These are phyloP conservation scores for Microthyrium microscopicum DNA, from an alignment of 2,329 filamentous ascomycete species.

Conservation along the genomic window DNA sequence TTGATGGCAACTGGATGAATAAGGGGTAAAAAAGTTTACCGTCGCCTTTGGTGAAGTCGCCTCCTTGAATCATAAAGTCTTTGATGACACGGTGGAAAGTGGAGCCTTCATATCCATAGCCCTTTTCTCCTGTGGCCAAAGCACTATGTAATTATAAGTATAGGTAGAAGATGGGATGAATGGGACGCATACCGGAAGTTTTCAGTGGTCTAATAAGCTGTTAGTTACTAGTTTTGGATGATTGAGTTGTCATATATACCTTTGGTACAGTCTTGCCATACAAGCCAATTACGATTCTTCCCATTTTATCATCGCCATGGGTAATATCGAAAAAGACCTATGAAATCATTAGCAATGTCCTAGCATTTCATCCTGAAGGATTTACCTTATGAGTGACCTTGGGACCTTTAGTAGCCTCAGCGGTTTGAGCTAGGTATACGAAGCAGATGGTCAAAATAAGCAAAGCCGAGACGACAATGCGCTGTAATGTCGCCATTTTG, in stretches of 20 bases:
- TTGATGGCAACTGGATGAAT: constrained; percentile 9
- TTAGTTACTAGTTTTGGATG: constrained; percentile 9
- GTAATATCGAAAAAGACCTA: constrained; percentile 69
- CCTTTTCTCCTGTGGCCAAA: constrained; percentile 72
- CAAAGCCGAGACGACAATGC: constrained; percentile 53
- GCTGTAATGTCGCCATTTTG: constrained; percentile 57
- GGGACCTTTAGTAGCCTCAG: constrained; percentile 64
- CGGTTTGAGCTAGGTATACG: constrained; percentile 58
- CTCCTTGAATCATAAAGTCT: constrained; percentile 82
- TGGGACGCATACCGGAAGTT: too few species aligned
- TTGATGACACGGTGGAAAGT: constrained; percentile 84
- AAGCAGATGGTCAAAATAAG: constrained; percentile 61
- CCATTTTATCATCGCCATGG: constrained; percentile 57
- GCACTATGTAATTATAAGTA: constrained; percentile 31
- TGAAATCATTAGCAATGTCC: constrained; percentile 2
- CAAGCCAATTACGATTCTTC: constrained; percentile 63
- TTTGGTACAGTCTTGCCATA: constrained; percentile 79
- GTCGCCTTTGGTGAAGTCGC: constrained; percentile 72
- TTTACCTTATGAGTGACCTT: constrained; percentile 84
- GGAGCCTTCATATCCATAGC: constrained; percentile 67
- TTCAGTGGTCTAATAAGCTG: constrained; percentile 37
- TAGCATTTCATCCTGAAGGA: constrained; percentile 1
- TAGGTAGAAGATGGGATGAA: constrained; percentile 26
- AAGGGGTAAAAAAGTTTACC: constrained; percentile 16
- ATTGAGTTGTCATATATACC: constrained; percentile 21